Percentiles rank a stretch among this genome's conserved stretches.
These are phyloP conservation scores for Colletotrichum sp. DNA, from an alignment of 2,329 filamentous ascomycete species.

Conservation along the genomic window DNA sequence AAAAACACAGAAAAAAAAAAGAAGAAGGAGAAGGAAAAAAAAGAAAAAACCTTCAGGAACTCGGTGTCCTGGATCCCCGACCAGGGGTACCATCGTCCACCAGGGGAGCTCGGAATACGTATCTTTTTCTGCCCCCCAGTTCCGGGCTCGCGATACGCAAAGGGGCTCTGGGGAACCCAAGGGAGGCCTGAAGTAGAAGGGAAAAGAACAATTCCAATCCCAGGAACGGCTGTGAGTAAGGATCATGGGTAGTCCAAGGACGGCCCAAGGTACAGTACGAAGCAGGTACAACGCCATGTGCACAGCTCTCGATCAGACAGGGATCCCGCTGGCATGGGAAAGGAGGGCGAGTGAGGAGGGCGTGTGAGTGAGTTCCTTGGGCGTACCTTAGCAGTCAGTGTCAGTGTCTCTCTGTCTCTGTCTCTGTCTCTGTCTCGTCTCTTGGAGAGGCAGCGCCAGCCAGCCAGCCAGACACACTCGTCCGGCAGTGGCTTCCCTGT, in stretches of 20 bases:
- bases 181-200: constrained; percentile 16
- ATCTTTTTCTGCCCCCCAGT: neutral
- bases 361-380: neutral
- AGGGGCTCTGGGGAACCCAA: constrained; percentile 1
- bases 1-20: neutral
- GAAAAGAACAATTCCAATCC: constrained; percentile 18
- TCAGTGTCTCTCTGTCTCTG: neutral
- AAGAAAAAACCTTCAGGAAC: constrained; percentile 6
- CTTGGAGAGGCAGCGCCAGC: neutral
- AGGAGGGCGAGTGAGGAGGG: neutral
- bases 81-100: neutral
- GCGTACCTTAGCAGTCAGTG: neutral
- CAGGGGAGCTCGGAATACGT: neutral
- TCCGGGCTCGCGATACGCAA: neutral
- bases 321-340: constrained; percentile 18
- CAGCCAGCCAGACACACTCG: neutral
- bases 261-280: neutral
- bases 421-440: neutral
- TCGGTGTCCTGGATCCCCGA: neutral
- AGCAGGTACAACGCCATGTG: constrained; percentile 17
- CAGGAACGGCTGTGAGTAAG: constrained; percentile 4
- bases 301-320: constrained; percentile 7
- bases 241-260: neutral
- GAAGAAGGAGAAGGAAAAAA: neutral
- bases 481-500: neutral